Base-by-base conservation (phyloP, 2,329 filamentous ascomycete species). In the Thielaviopsis populi region DNA sequence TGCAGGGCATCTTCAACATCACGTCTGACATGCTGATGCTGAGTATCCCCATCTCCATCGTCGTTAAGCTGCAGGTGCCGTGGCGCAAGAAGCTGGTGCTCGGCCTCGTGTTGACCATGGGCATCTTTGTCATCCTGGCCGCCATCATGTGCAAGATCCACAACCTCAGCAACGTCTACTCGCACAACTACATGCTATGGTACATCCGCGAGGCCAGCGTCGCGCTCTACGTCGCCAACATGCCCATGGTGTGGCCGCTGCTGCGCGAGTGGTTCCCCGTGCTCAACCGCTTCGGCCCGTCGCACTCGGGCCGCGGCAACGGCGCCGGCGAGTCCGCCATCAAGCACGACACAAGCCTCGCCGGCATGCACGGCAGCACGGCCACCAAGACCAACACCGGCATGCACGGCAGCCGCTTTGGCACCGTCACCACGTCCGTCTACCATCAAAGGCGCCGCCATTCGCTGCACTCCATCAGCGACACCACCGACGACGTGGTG, bases 21-120 rank as follows among this genome's bases (percentile, higher is more conserved):
- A 78, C 79, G 1, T 83, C 81, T 30, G 83, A 85, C 67, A 43
- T 83, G 1, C 76, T 81, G 73, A 84, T 86, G 69, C 78, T 85
- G 33, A 69, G 76, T 2, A 78, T 85, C 22, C 81, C 82, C 0
- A 75, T 85, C 67, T 81, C 82, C 1, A 68, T 79, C 30, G 74
- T 85, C 30, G 67, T 79, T 11, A 75, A 75, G 30, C 76, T 82
- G 0, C 75, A 77, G 56, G 73, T 85, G 1, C 72, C 75, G 5
- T 48, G 74, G 1, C 79, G 76, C 69, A 78, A 81, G 69, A 85
- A 84, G 70, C 62, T 78, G 0, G 74, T 82, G 0, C 75, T 85
- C 1, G 74, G 74, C 59, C 70, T 70, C 3, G 73, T 80, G 30
- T 79, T 80, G 65, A 72, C 74, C 10, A 68, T 80, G 40, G 78